Evolutionary conservation across 176 grass and related monocot species (phyloP).

Genomic region (Themeda triandra): DNA sequence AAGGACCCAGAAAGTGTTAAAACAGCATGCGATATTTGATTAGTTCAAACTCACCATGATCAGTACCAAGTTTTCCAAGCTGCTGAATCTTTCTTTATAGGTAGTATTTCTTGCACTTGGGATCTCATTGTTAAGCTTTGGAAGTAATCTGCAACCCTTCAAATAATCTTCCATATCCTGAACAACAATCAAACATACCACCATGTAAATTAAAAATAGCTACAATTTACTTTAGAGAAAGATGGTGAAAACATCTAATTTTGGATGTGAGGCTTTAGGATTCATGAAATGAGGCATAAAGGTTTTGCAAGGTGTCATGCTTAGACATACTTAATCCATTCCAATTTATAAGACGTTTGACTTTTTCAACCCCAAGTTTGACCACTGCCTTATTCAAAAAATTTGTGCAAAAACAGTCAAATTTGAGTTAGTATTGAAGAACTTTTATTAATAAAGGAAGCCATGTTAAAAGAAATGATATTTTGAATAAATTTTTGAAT

Average conservation of each 20-base stretch:
- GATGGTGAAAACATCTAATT: not conserved
- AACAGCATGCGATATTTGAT: not conserved
- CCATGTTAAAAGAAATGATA: too few relatives aligned
- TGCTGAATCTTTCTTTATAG: slow-evolving; percentile 86
- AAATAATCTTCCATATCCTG: slow-evolving; percentile 88
- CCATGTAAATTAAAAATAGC: not conserved
- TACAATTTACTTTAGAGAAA: not conserved
- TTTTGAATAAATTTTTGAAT: too few relatives aligned
- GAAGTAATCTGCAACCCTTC: slow-evolving; percentile 91
- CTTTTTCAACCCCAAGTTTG: too few relatives aligned
- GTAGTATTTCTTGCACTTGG: slow-evolving; percentile 67
- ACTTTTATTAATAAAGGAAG: too few relatives aligned
- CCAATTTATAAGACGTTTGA: too few relatives aligned
- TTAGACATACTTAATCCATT: too few relatives aligned
- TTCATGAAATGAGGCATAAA: not conserved
- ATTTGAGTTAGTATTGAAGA: too few relatives aligned
- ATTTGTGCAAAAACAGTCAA: too few relatives aligned
- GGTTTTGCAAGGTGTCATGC: not conserved
- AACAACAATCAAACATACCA: slow-evolving; percentile 16
- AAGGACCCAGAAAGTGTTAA: slow-evolving; percentile 1
- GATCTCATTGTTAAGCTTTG: slow-evolving; percentile 95
- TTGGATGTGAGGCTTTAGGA: not conserved
- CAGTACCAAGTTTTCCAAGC: slow-evolving; percentile 78
- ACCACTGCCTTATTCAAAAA: too few relatives aligned
- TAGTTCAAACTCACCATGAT: slow-evolving; percentile 78